Percentiles rank a stretch among this genome's conserved stretches.
Evolutionary conservation across 441 rosid genomes (phyloP).

Genomic region (Erodium trifolium): DNA sequence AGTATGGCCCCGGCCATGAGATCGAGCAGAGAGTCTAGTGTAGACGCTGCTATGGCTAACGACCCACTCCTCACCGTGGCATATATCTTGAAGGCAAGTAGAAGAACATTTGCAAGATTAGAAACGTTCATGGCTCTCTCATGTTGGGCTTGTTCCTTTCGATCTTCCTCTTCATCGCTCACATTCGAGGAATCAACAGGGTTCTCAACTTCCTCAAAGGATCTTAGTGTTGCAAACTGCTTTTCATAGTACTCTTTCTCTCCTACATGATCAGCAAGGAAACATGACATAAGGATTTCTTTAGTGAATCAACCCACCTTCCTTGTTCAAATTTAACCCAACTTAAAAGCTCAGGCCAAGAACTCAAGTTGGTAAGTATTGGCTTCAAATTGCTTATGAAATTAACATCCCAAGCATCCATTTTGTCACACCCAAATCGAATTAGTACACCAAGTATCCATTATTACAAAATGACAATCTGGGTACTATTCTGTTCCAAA

Average conservation of each 20-base stretch:
- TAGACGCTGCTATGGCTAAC: slow-evolving; percentile 11
- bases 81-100: slow-evolving; percentile 19
- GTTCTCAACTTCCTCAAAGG: slow-evolving; percentile 23
- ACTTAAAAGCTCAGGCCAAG: too few species aligned
- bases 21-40: slow-evolving; percentile 14
- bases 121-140: slow-evolving; percentile 26
- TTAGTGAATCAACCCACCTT: too few species aligned
- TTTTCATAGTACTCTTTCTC: slow-evolving; percentile 25
- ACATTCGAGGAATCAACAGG: slow-evolving; percentile 9
- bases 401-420: too few species aligned
- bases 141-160: slow-evolving; percentile 12
- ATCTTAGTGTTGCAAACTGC: slow-evolving; percentile 21
- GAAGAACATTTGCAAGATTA: slow-evolving; percentile 18
- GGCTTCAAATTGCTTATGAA: too few species aligned
- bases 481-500: neutral
- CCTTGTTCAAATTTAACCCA: too few species aligned
- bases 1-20: neutral
- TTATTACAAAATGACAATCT: too few species aligned
- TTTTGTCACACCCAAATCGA: too few species aligned
- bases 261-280: slow-evolving; percentile 4
- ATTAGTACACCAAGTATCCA: neutral
- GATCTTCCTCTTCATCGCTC: slow-evolving; percentile 14
- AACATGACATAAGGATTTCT: neutral
- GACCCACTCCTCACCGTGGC: neutral
- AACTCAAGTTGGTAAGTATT: too few species aligned